Evolutionary conservation across 1,139 yeast genomes (phyloP), one percentile per base, ranked within the genome.

Genomic region (Magnusiomyces tetraspermus): DNA sequence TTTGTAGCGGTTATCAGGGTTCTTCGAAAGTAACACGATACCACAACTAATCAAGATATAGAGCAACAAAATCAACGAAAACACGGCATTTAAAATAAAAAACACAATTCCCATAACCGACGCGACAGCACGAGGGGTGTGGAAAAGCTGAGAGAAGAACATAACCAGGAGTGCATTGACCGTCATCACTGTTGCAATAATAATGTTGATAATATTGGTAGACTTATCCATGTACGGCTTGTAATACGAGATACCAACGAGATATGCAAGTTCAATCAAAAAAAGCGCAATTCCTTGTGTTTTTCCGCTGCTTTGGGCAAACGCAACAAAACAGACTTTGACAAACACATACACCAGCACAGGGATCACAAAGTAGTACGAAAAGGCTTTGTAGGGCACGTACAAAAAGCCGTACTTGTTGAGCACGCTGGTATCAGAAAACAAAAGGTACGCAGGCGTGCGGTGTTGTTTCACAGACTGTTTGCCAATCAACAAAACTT

Each of bases 141-240:
- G 77, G 72, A 90, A 88, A 54, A 92, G 73, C 63, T 85, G 82
- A 33, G 96, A 86, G 73, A 88, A 92, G 73, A 92, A 90, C 73
- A 88, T 71, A 69, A 87, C 90, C 74, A 92, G 85, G 53, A 89
- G 69, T 1, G 96, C 83, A 68, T 92, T 92, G 61, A 90, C 70
- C 48, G 88, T 77, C 62, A 82, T 83, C 58, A 92, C 80, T 47
- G 85, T 77, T 51, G 85, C 81, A 64, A 90, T 87, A 55, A 83
- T 76, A 60, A 92, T 90, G 70, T 89, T 92, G 76, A 90, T 87
- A 24, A 80, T 81, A 67, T 92, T 92, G 33, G 97, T 90, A 69
- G 95, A 79, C 70, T 82, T 88, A 71, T 92, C 97, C 89, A 94
- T 81, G 68, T 80, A 92, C 17, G 98, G 98, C 68, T 88, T 79